Evolutionary conservation across 2,329 filamentous ascomycete genomes (phyloP), one percentile per base, ranked within the genome.

Genomic region (Fusarium luffae): DNA sequence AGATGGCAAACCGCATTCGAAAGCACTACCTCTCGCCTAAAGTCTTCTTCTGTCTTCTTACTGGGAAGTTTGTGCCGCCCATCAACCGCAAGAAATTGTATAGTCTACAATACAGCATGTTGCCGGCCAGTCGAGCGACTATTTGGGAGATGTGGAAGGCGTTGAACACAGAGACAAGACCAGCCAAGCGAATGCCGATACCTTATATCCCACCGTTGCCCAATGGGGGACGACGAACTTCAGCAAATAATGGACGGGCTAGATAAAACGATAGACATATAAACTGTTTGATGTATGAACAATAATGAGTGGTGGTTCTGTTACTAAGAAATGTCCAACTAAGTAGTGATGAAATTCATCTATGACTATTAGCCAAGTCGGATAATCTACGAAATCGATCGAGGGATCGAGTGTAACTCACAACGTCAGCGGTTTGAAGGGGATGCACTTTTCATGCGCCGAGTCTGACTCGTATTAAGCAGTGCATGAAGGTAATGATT

Each of bases 81-180:
- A 97, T 99, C 50, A 94, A 98, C 77, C 89, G 97, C 54, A 95
- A 94, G 77, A 97, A 96, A 76, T 85, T 99, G 52, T 99, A 99
- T 81, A 97, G 93, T 73, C 84, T 99, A 75, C 96, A 99, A 81
- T 99, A 99, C 80, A 97, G 93, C 82, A 98, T 98, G 93, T 85
- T 99, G 42, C 97, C 97, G 0, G 92, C 93, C 10, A 88, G 88
- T 56, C 85, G 97, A 46, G 92, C 93, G 1, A 90, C 91, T 4
- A 92, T 98, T 60, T 85, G 88, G 74, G 94, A 98, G 77, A 91
- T 98, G 78, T 99, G 97, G 96, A 84, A 86, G 44, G 86, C 88
- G 41, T 81, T 96, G 58, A 91, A 87, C 66, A 81, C 81, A 30
- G 76, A 86, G 49, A 75, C 81, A 30, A 82, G 82, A 10, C 78